Percentiles rank a stretch among this genome's conserved stretches.
These are phyloP conservation scores for Zygosaccharomyces rouxii DNA, from an alignment of 805 yeast species.

Conservation along the genomic window DNA sequence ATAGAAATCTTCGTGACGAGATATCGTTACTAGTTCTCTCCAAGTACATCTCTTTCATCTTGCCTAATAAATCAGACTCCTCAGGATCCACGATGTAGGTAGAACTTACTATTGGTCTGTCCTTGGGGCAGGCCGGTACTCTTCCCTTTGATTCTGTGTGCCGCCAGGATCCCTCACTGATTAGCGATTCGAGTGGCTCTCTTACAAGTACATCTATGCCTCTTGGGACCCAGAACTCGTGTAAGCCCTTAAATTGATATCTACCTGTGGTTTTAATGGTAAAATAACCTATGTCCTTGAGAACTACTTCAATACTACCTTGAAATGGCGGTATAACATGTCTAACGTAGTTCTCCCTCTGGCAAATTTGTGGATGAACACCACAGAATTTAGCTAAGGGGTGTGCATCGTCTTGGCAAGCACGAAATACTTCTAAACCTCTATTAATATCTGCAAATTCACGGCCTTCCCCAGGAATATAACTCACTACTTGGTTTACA, in stretches of 20 bases:
- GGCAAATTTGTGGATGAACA: conserved; percentile 12
- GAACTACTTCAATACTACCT: conserved; percentile 61
- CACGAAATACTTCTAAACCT: conserved; percentile 31
- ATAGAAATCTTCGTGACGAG: conserved; percentile 17
- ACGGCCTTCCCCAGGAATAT: conserved; percentile 41
- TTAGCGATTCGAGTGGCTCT: conserved; percentile 41
- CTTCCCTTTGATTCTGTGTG: conserved; percentile 36
- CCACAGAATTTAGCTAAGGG: conserved; percentile 33
- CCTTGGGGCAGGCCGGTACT: conserved; percentile 22
- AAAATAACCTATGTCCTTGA: conserved; percentile 61
- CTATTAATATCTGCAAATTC: conserved; percentile 33
- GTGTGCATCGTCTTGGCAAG: conserved; percentile 26
- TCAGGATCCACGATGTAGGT: conserved; percentile 27
- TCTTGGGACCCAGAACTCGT: conserved; percentile 51
- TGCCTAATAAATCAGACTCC: conserved; percentile 21
- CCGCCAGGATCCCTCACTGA: conserved; percentile 30
- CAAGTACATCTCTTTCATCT: conserved; percentile 28
- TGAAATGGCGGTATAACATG: conserved; percentile 66
- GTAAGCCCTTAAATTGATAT: conserved; percentile 34
- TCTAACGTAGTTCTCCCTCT: conserved; percentile 34
- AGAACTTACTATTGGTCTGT: conserved; percentile 26
- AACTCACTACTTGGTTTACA: conserved; percentile 45
- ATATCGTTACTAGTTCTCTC: conserved; percentile 25
- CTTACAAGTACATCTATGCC: conserved; percentile 53
- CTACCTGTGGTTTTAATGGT: conserved; percentile 57